Evolutionary conservation across 129 eudicot species (phyloP).

Genomic region (Smallanthus sonchifolius): DNA sequence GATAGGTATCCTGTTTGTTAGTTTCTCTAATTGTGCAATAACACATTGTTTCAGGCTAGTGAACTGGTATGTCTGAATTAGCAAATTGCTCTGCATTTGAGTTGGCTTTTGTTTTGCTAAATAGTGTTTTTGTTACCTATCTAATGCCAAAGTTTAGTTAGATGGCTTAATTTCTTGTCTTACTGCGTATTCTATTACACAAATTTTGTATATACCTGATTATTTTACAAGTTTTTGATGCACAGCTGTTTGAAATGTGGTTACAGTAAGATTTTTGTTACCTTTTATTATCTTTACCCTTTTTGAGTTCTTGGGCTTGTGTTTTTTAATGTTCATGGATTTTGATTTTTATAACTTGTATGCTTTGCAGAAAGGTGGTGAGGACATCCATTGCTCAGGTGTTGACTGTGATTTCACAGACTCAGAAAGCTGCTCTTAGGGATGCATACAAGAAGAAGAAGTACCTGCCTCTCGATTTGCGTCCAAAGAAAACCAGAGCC

Average conservation of each 20-base stretch:
- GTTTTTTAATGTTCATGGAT: background rate
- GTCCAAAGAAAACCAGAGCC: constrained; percentile 59
- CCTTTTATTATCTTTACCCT: background rate
- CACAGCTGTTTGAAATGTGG: background rate
- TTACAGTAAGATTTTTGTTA: background rate
- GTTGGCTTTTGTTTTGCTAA: background rate
- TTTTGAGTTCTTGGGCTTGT: background rate
- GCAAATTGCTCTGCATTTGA: background rate
- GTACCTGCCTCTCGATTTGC: constrained; percentile 60
- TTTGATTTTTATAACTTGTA: background rate
- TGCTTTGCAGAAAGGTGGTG: constrained; percentile 44
- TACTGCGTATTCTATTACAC: background rate
- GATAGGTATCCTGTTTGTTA: background rate
- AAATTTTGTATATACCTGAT: background rate
- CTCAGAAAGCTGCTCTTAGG: constrained; percentile 58
- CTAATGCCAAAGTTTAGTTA: background rate
- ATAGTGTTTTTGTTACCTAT: background rate
- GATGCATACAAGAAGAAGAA: constrained; percentile 73
- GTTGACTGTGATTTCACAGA: constrained; percentile 59
- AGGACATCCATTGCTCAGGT: constrained; percentile 63
- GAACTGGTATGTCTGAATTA: background rate
- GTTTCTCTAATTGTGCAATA: background rate
- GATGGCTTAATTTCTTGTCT: background rate
- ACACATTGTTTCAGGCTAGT: background rate
- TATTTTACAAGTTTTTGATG: background rate